Percentiles rank a stretch among this genome's conserved stretches.
Conservation (phyloP, 2,329 filamentous ascomycete genomes). For the Drechslerella coelobrocha region DNA sequence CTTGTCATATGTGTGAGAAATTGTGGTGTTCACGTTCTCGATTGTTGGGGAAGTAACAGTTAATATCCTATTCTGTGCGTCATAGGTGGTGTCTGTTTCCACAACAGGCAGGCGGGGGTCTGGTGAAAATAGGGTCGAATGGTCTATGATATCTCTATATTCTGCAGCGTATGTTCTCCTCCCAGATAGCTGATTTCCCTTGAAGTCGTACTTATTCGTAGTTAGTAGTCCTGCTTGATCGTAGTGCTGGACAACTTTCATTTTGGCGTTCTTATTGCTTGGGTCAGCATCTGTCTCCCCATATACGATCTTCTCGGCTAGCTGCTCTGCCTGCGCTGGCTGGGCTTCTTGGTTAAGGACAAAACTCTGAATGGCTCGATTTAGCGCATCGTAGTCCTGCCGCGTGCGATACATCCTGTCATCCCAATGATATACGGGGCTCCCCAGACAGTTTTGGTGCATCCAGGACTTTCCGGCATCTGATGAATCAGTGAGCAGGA, state of each 20-base stretch:
- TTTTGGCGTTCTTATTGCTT: slow-evolving; percentile 11
- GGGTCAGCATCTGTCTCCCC: slow-evolving; percentile 13
- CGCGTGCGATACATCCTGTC: background rate
- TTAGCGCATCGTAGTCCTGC: slow-evolving; percentile 1
- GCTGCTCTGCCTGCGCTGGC: background rate
- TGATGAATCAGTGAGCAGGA: background rate
- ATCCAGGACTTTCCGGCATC: background rate
- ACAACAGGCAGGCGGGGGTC: slow-evolving; percentile 9
- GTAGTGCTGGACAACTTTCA: background rate
- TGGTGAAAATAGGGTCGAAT: background rate
- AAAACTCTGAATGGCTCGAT: background rate
- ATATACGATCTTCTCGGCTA: slow-evolving; percentile 9
- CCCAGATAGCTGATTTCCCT: slow-evolving; percentile 33
- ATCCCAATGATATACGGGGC: background rate
- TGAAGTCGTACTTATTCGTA: slow-evolving; percentile 44
- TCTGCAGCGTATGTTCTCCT: slow-evolving; percentile 1
- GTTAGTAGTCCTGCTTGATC: slow-evolving; percentile 31
- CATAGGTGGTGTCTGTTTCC: background rate
- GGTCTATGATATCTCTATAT: slow-evolving; percentile 12
- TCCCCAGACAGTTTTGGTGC: slow-evolving; percentile 1
- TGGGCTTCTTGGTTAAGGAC: background rate
- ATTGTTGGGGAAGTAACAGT: background rate
- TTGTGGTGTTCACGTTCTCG: background rate
- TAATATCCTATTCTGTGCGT: slow-evolving; percentile 22
- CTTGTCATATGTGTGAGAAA: background rate